A percentile compares a stretch with the other conserved stretches of the same genome.
Conservation (phyloP, 352 stramenopile species). For the Nothophytophthora sp. region DNA sequence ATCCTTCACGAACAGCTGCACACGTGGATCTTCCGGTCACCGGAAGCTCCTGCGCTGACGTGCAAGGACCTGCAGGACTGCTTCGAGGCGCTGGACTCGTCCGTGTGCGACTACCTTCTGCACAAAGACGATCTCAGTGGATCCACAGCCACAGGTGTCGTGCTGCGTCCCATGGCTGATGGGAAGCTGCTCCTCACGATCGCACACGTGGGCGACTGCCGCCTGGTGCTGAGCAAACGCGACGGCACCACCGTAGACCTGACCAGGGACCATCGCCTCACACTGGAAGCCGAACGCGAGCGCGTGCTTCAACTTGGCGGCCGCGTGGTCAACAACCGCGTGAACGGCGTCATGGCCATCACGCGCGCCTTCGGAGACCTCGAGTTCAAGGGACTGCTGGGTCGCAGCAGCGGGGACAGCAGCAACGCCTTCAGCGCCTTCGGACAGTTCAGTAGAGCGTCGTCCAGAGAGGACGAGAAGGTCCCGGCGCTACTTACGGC, state of each 20-base stretch:
- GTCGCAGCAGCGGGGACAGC: constrained; percentile 6
- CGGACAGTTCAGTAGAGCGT: constrained; percentile 7
- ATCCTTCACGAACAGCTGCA: constrained; percentile 83
- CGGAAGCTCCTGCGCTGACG: constrained; percentile 22
- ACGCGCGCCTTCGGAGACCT: constrained; percentile 84
- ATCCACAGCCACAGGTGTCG: constrained; percentile 69
- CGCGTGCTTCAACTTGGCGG: constrained; percentile 59
- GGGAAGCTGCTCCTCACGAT: constrained; percentile 37
- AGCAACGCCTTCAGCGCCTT: constrained; percentile 10
- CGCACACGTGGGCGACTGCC: constrained; percentile 77
- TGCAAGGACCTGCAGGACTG: constrained; percentile 35
- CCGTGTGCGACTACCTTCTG: constrained; percentile 68
- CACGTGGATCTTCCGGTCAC: constrained; percentile 50
- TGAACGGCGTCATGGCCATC: constrained; percentile 86
- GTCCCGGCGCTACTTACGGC: constrained; percentile 54
- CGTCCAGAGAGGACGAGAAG: constrained; percentile 51
- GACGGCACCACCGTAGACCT: constrained; percentile 45
- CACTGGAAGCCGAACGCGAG: constrained; percentile 43
- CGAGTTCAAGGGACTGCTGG: constrained; percentile 71
- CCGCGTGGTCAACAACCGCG: constrained; percentile 76
- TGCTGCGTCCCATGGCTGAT: constrained; percentile 29
- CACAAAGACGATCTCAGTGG: constrained; percentile 77
- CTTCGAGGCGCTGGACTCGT: constrained; percentile 69
- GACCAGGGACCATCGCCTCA: constrained; percentile 74
- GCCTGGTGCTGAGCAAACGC: constrained; percentile 51